These are phyloP conservation scores for Jimgerdemannia flammicorona DNA, from an alignment of 192 early-diverging fungal species.

Conservation along the genomic window DNA sequence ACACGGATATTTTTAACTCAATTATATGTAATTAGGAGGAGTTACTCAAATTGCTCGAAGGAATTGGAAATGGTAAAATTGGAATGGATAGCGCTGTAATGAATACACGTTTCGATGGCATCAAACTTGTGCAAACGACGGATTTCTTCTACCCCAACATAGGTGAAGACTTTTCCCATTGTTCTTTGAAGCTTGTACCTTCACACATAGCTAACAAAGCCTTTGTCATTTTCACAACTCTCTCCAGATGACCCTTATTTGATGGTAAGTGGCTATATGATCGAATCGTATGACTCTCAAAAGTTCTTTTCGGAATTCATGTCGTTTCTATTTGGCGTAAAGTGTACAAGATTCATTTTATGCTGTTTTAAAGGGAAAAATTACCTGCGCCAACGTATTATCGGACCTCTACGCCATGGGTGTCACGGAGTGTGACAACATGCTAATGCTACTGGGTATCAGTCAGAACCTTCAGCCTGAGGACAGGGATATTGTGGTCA, in stretches of 20 bases:
- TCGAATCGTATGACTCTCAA: too few relatives aligned
- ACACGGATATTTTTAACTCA: neutral
- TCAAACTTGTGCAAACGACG: constrained; percentile 4
- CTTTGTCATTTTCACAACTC: too few relatives aligned
- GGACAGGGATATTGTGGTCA: neutral
- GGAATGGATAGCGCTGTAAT: constrained; percentile 5
- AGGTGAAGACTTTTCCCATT: neutral
- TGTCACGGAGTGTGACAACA: constrained; percentile 1
- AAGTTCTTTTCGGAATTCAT: too few relatives aligned
- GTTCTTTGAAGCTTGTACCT: too few relatives aligned
- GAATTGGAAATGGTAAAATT: neutral
- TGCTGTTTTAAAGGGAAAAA: neutral
- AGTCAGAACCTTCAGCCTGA: neutral
- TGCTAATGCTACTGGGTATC: constrained; percentile 3
- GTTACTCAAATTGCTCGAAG: constrained; percentile 5
- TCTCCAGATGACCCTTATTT: constrained; percentile 4
- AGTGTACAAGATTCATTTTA: neutral
- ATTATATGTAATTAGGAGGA: neutral
- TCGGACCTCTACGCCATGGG: constrained; percentile 5
- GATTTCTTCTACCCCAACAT: constrained; percentile 5
- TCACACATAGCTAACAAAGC: too few relatives aligned
- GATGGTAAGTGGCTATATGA: neutral
- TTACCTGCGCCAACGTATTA: constrained; percentile 1
- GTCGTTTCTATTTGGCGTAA: neutral
- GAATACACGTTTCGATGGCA: neutral